A percentile compares a stretch with the other conserved stretches of the same genome.
phyloP scores from a whole-genome alignment of 345 rosid species.

The Hibiscus syriacus region DNA sequence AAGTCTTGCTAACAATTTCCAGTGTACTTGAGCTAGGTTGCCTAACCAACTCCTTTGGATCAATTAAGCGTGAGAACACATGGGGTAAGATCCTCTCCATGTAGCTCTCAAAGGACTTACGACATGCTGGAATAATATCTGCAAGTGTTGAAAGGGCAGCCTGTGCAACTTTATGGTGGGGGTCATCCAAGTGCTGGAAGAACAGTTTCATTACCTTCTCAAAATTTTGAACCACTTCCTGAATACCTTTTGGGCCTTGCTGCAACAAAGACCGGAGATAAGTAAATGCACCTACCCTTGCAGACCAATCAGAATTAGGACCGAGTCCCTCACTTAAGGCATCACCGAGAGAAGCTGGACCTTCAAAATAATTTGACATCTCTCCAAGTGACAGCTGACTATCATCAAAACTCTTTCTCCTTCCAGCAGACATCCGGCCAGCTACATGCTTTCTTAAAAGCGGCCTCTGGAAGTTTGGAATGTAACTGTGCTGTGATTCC shows the following conservation, averaged over 20 bases:
- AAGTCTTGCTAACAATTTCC: conserved; percentile 59
- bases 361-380: conserved; percentile 64
- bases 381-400: conserved; percentile 76
- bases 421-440: conserved; percentile 73
- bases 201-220: conserved; percentile 98
- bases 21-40: conserved; percentile 88
- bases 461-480: conserved; percentile 98
- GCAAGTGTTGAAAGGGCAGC: conserved; percentile 97
- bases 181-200: conserved; percentile 97
- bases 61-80: conserved; percentile 93
- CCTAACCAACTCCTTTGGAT: conserved; percentile 96
- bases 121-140: conserved; percentile 88
- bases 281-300: conserved; percentile 88
- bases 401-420: conserved; percentile 94
- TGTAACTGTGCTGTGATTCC: conserved; percentile 66
- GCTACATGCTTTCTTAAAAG: conserved; percentile 76
- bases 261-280: conserved; percentile 78
- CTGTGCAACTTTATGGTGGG: conserved; percentile 99
- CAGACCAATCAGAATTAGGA: conserved; percentile 96
- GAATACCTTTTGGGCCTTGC: conserved; percentile 92
- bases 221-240: conserved; percentile 84
- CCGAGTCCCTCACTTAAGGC: conserved; percentile 87
- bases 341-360: conserved; percentile 81
- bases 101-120: conserved; percentile 95
- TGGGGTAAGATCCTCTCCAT: conserved; percentile 96